These are phyloP conservation scores for Fusarium dimerum DNA, from an alignment of 2,329 filamentous ascomycete species.

Conservation along the genomic window DNA sequence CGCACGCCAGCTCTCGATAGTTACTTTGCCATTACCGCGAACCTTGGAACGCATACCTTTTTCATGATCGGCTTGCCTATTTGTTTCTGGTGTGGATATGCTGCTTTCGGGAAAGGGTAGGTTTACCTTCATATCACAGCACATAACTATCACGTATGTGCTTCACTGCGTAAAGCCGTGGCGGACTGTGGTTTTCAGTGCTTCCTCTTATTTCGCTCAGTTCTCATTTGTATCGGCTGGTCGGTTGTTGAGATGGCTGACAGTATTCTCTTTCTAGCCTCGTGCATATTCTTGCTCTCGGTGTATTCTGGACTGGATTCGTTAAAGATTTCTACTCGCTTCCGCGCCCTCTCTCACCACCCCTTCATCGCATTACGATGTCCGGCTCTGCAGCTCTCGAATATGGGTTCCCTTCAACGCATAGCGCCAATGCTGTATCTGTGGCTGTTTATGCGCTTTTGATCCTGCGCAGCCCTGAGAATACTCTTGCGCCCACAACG, in stretches of 20 bases:
- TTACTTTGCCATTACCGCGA: constrained; percentile 96
- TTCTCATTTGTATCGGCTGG: not conserved
- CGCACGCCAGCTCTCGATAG: constrained; percentile 86
- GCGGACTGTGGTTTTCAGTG: not conserved
- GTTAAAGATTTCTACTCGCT: constrained; percentile 93
- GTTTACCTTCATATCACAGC: constrained; percentile 33
- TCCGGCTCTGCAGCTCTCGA: constrained; percentile 92
- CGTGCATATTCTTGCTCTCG: constrained; percentile 74
- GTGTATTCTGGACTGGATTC: constrained; percentile 88
- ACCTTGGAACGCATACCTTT: constrained; percentile 96
- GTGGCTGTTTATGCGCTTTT: constrained; percentile 84
- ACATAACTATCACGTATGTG: constrained; percentile 3
- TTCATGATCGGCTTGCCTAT: constrained; percentile 96
- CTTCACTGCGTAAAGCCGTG: constrained; percentile 6
- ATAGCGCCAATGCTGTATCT: constrained; percentile 95
- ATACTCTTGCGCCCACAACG: constrained; percentile 58
- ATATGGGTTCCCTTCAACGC: constrained; percentile 96
- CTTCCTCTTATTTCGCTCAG: not conserved
- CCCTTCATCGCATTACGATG: constrained; percentile 94
- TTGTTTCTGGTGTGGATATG: constrained; percentile 94
- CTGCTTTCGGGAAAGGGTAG: constrained; percentile 82
- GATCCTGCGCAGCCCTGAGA: constrained; percentile 65
- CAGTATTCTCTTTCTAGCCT: constrained; percentile 44
- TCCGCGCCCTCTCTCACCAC: constrained; percentile 87
- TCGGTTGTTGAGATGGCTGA: constrained; percentile 17